Evolutionary conservation across 2,329 filamentous ascomycete genomes (phyloP), one percentile per base, ranked within the genome.

Genomic region (Fusarium chaquense): DNA sequence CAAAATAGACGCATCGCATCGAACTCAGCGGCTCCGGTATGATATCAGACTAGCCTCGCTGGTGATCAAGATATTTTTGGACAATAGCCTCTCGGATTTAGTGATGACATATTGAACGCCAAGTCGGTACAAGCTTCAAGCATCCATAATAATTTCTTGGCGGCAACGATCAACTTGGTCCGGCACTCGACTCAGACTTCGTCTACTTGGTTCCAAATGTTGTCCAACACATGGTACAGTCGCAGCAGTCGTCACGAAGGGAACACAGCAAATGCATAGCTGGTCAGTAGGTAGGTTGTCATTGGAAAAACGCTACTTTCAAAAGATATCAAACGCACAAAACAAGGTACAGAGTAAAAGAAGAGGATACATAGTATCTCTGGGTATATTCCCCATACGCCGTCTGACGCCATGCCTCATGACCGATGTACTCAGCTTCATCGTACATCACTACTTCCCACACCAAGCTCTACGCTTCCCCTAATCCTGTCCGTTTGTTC

Each of bases 381-480:
- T 24, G 68, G 68, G 69, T 71, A 71, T 71, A 66, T 58, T 59
- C 45, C 67, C 62, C 51, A 60, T 65, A 55, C 62, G 69, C 61
- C 68, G 38, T 44, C 56, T 53, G 43, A 71, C 65, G 61, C 68
- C 68, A 32, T 32, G 35, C 36, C 41, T n/a, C 40, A 51, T 35
- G 24, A 49, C 35, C 43, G 36, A 43, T 36, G 18, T 33, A 66
- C 43, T 33, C 28, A 45, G 22, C 30, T 46, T 58, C 51, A 38
- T 69, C 58, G 53, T 50, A 58, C 43, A 51, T 62, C 35, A 51
- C 50, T 53, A 51, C 32, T 58, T 30, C 30, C 51, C 55, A 46
- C 58, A 44, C 50, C 30, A 38, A 16, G 20, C 24, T 43, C 38
- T 53, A 36, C 35, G 13, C 24, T 40, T 35, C 46, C 24, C 9